Conservation (phyloP, 352 stramenopile species). For the Phytophthora europaea region DNA sequence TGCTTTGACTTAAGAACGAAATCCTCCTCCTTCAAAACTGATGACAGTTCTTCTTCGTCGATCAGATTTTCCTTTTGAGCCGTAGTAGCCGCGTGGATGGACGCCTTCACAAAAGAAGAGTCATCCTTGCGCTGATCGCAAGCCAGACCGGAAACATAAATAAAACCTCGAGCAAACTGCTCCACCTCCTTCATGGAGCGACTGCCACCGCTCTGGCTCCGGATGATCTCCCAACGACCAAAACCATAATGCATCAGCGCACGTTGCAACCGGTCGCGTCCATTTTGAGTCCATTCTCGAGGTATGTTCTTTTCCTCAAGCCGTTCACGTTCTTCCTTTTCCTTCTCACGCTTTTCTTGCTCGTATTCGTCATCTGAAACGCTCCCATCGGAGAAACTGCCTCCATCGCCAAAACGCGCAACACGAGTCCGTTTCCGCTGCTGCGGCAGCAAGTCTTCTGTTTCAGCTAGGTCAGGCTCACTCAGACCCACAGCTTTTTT, state of each 20-base stretch:
- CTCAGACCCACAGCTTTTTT: slow-evolving; percentile 96
- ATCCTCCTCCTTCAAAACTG: slow-evolving; percentile 89
- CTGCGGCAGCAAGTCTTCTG: slow-evolving; percentile 70
- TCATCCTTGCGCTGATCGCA: slow-evolving; percentile 84
- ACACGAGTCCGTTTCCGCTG: slow-evolving; percentile 91
- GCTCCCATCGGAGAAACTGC: slow-evolving; percentile 73
- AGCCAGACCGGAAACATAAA: slow-evolving; percentile 86
- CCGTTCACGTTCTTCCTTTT: slow-evolving; percentile 65
- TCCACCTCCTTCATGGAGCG: slow-evolving; percentile 87
- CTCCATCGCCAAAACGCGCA: slow-evolving; percentile 77
- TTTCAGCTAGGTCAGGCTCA: slow-evolving; percentile 74
- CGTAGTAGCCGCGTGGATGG: slow-evolving; percentile 69
- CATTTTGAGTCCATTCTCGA: slow-evolving; percentile 90
- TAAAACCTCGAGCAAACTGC: slow-evolving; percentile 87
- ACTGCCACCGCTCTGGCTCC: slow-evolving; percentile 89
- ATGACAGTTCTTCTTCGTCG: slow-evolving; percentile 76
- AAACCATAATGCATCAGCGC: slow-evolving; percentile 92
- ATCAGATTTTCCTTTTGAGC: slow-evolving; percentile 81
- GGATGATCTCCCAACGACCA: slow-evolving; percentile 90
- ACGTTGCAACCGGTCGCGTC: slow-evolving; percentile 83
- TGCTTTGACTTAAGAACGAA: slow-evolving; percentile 91
- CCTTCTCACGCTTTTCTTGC: slow-evolving; percentile 53
- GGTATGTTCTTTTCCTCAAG: slow-evolving; percentile 74
- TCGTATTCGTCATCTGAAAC: slow-evolving; percentile 73
- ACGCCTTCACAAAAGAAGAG: slow-evolving; percentile 84